phyloP scores from a whole-genome alignment of 2,329 filamentous ascomycete genomes.

The Aaosphaeria pasadenensis region DNA sequence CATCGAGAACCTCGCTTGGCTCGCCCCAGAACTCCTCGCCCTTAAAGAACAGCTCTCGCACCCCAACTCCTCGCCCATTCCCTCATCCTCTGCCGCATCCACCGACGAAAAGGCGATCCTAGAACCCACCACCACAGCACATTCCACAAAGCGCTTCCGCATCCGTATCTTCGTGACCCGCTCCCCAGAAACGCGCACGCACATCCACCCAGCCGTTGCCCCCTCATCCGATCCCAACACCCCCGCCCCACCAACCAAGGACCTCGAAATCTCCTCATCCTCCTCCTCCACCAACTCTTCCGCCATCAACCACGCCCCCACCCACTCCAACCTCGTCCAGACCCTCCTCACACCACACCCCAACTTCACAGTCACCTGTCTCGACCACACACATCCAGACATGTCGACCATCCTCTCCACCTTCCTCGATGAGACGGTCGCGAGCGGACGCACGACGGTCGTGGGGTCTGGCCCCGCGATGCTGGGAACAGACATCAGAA shows the following conservation, averaged over 20 bases:
- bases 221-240: not conserved
- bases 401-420: constrained; percentile 6
- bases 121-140: not conserved
- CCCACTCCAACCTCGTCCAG: not conserved
- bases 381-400: constrained; percentile 15
- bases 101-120: not conserved
- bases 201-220: not conserved
- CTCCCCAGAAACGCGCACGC: constrained; percentile 11
- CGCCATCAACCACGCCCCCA: not conserved
- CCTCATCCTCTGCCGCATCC: not conserved
- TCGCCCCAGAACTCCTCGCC: constrained; percentile 30
- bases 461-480: constrained; percentile 19
- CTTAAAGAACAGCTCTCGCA: constrained; percentile 24
- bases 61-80: constrained; percentile 1
- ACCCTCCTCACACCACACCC: constrained; percentile 7
- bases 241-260: constrained; percentile 3
- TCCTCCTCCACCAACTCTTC: constrained; percentile 3
- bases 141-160: constrained; percentile 4
- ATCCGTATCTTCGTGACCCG: constrained; percentile 35
- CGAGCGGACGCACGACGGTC: constrained; percentile 17
- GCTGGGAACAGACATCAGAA: constrained; percentile 22
- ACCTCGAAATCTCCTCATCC: constrained; percentile 2
- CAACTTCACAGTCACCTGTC: constrained; percentile 18
- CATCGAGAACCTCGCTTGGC: constrained; percentile 32
- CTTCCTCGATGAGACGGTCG: constrained; percentile 15